Conservation (phyloP, 345 rosid species). For the Gossypium turneri region DNA sequence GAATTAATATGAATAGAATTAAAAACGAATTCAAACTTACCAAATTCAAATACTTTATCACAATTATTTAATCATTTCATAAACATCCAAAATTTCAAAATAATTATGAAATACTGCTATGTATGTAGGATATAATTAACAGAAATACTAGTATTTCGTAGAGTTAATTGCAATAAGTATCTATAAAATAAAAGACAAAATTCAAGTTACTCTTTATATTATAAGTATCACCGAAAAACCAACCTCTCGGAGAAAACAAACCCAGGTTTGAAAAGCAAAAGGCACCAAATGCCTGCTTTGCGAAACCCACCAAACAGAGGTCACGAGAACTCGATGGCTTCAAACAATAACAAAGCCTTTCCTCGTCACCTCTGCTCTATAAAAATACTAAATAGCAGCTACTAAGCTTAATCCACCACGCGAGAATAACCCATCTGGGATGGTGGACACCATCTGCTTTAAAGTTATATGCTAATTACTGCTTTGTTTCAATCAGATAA, state of each 20-base stretch:
- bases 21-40: no score
- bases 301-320: constrained; percentile 7
- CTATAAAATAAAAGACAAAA: no score
- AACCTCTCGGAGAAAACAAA: background rate
- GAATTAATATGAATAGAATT: no score
- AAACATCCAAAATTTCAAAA: no score
- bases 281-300: background rate
- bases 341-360: background rate
- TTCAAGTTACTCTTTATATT: no score
- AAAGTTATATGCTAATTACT: background rate
- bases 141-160: no score
- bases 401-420: background rate
- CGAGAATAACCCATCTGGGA: background rate
- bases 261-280: background rate
- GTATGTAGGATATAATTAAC: no score
- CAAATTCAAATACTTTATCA: no score
- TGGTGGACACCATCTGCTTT: no score
- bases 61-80: no score
- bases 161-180: no score
- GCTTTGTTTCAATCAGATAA: constrained; percentile 34
- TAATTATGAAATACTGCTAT: no score
- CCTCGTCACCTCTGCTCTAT: background rate
- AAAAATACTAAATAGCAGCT: background rate
- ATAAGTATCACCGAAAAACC: background rate
- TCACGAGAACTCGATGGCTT: background rate